Evolutionary conservation across 2,329 filamentous ascomycete species (phyloP), one percentile per base, ranked within the genome.

Genomic region (Beauveria scarabaeidicola): DNA sequence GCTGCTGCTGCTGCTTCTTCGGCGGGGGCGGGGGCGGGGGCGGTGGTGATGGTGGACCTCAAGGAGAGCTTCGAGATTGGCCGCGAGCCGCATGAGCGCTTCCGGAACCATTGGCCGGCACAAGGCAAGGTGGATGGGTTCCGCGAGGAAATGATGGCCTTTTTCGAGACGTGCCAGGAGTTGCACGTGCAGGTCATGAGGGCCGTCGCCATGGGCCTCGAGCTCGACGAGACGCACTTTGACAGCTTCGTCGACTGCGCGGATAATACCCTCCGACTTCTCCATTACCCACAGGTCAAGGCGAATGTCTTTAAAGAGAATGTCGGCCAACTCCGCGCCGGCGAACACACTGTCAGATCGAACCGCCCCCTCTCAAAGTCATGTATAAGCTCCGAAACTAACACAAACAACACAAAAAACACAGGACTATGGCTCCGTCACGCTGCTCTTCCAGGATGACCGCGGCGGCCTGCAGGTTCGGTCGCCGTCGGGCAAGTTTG

Each of bases 121-220:
- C 78, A 79, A 62, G 64, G 64, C 5, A 70, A 75, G 2, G 79
- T 81, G 48, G 67, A 66, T 10, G 80, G 79, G 0, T 95, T 95
- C 76, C 86, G 84, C 66, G 67, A 76, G n/a, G 80, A 80, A 19
- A 96, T 96, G 90, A 70, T 85, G 52, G 73, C 73, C 3, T 97
- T 97, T 72, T 89, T 88, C 65, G 79, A 79, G n/a, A 78, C 79
- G 62, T 95, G 91, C 73, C 89, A 91, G 70, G 70, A 75, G 15
- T 72, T 97, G 59, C 89, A 97, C 71, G 77, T 83, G 29, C 78
- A 91, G 63, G 82, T 96, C 21, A 95, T 96, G 90, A 79, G 87
- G 5, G 89, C 90, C 9, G 90, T 96, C 63, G 90, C 90, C 0
- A 75, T 93, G n/a, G 91, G 88, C 0, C 85, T 96, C 83, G 86